Evolutionary conservation across 2,329 filamentous ascomycete genomes (phyloP), one percentile per base, ranked within the genome.

Genomic region (Capronia americana): DNA sequence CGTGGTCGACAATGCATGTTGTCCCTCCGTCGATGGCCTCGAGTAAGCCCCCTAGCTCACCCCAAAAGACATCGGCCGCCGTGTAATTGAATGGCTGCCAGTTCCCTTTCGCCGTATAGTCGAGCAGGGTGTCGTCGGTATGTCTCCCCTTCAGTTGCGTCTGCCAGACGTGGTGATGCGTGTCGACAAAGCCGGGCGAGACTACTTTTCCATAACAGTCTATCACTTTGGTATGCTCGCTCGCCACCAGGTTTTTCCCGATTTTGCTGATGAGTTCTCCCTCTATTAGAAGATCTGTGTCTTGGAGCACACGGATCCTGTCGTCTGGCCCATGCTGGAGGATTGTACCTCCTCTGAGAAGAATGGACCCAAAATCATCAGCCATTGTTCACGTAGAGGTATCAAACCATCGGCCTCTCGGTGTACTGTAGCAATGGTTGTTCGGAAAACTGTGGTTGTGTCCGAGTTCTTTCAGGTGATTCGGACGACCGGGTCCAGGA

Each of bases 81-180:
- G 57, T 60, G 32, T 51, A 60, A n/a, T 60, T 60, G 28, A 50
- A 60, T 20, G 57, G 57, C 28, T 60, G 57, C 57, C 57, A 60
- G 17, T 60, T 60, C 3, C 57, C 44, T 38, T 60, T 60, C 28
- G 57, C 41, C 28, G 57, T 60, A 24, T 60, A 60, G 30, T 60
- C 41, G 17, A 61, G 59, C 7, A 61, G 59, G 24, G n/a, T 61
- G 59, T 61, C 59, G 50, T 61, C 59, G 1, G 46, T 41, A 24
- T 61, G 59, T 38, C 59, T 54, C 28, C 59, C 59, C 20, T 55
- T 61, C 24, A 55, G 14, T 14, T 55, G 59, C 3, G 50, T 61
- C 38, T 55, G 48, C 50, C 59, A 55, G 32, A 60, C 57, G 20
- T 60, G 57, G 48, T 60, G 57, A 51, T 60, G 57, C n/a, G 57